Conservation (phyloP, 768 basidiomycete species). For the Clathrus columnatus region DNA sequence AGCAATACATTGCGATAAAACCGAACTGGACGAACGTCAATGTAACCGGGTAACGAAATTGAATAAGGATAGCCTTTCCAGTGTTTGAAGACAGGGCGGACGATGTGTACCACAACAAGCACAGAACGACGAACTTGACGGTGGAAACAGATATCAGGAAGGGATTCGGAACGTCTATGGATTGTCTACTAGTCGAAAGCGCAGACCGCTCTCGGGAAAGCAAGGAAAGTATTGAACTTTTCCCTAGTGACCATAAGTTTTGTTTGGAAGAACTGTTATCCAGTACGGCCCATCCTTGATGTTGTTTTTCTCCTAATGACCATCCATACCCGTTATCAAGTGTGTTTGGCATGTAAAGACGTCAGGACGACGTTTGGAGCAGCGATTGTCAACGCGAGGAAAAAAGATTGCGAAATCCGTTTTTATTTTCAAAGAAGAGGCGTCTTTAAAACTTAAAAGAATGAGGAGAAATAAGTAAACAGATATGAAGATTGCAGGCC, state of each 20-base stretch:
- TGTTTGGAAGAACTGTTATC: background rate
- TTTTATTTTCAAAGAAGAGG: background rate
- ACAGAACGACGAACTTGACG: conserved; percentile 65
- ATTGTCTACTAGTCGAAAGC: background rate
- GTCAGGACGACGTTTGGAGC: background rate
- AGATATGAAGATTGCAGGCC: no score
- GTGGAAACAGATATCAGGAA: conserved; percentile 18
- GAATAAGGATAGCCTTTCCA: conserved; percentile 88
- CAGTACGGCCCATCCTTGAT: background rate
- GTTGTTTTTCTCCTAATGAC: background rate
- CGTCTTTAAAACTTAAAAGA: background rate
- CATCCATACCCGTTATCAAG: background rate
- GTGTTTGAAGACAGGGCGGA: conserved; percentile 95
- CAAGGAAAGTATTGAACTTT: background rate
- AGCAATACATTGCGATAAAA: conserved; percentile 82
- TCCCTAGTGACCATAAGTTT: background rate
- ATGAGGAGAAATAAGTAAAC: background rate
- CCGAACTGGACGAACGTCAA: conserved; percentile 97
- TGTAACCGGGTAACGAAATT: conserved; percentile 91
- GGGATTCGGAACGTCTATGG: background rate
- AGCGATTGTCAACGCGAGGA: background rate
- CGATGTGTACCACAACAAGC: conserved; percentile 85
- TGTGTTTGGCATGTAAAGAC: background rate
- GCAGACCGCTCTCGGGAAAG: background rate
- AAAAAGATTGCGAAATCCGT: background rate